Base-by-base conservation (phyloP, 164 flowering plant species). In the Nymphaea thermarum region DNA sequence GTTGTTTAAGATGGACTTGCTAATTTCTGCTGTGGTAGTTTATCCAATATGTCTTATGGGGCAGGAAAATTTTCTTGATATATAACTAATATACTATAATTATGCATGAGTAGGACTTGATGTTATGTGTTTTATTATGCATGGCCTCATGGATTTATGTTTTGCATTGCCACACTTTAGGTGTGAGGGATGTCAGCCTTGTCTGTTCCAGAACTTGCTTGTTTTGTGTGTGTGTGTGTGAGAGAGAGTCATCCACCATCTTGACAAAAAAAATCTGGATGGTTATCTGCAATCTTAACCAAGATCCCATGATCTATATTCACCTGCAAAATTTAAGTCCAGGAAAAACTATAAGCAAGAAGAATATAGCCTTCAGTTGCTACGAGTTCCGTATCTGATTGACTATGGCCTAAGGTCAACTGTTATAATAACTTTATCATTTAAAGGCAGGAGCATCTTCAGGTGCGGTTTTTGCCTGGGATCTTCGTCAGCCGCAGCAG, bases 391-490 rank as follows among this genome's bases (percentile, higher is more conserved):
- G 14, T 51, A 15, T 51, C 14, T 51, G 8, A 51, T 51, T 51
- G 57, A 7, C 8, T 51, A 8, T 51, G 57, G 14, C 57, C 57
- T 51, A 15, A 51, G 57, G 14, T 15, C 14, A 25, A 15, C 57
- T 51, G 57, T 51, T 51, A 8, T 51, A 15, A 10, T 51, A 8
- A 15, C 57, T 51, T 51, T 15, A 18, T 41, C 66, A 55, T 72
- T 61, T 77, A 66, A 76, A 93, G 98, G 98, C 88, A 69, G 98
- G 96, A 69, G 98, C 96, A 44, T 94, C 98, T 68, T 78, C 81
- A 41, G 97, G 98, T 69, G 83, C 86, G 72, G 84, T 91, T 36
- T 91, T 94, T 86, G 96, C 91, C 43, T 94, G 97, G 98, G 98
- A 94, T 76, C 79, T 91, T 43, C 81, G 98, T 60, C 75, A 81